Evolutionary conservation across 1,284 basidiomycete species (phyloP), one percentile per base, ranked within the genome.

Genomic region (Tremellales sp.): DNA sequence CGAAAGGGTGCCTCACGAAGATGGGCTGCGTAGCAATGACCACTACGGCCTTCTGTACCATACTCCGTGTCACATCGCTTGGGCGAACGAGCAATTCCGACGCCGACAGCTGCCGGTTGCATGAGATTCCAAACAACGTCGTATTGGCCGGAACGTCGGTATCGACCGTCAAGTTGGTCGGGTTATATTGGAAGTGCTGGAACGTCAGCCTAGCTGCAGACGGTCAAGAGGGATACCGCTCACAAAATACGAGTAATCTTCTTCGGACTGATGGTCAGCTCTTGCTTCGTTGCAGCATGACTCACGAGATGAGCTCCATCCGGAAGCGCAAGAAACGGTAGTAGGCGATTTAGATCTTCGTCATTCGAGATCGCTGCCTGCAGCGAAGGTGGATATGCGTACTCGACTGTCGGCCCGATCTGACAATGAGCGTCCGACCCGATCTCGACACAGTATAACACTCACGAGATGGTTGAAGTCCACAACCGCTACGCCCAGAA

Each of bases 11-110:
- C 15, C 39, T 56, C 44, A 71, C 89, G 67, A 93, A 94, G 1
- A 92, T 81, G 0, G 89, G 89, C 63, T 89, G 89, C 4, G 85
- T 85, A 2, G 90, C 92, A 29, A 98, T 78, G 2, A 98, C 88
- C 0, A 98, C 89, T 3, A 99, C 88, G 0, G 96, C 94, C 70
- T 98, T 99, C 72, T 99, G 94, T 0, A 99, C 94, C 13, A 87
- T 97, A 24, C 88, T 91, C 17, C 94, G 83, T 5, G 94, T 97
- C 8, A 98, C 90, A 63, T 97, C 91, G 13, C 83, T 79, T 23
- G 84, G 83, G 63, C 87, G 87, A 47, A 85, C 83, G 4, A 91
- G 76, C n/a, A 99, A 79, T 19, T 85, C 80, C 1, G 86, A 80
- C 2, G 92, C 79, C 6, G 87, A 80, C 40, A 99, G 90, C 77